Evolutionary conservation across 192 early-diverging fungal genomes (phyloP), one percentile per base, ranked within the genome.

Genomic region (Gonapodya sp.): DNA sequence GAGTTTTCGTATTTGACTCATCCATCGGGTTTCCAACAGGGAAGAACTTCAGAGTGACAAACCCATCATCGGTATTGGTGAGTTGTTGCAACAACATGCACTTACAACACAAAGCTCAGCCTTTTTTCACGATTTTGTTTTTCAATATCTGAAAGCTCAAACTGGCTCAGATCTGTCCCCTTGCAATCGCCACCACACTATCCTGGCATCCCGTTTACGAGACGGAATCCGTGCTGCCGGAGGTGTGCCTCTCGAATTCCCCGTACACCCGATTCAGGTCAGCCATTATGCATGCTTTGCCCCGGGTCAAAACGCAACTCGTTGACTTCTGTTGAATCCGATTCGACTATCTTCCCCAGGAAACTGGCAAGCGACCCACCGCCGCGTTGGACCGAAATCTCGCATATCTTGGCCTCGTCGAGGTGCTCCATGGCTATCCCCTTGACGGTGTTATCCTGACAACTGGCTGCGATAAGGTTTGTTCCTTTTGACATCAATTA

Each of bases 111-210:
- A 30, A 18, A 30, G 16, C 64, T 72, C 16, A 16, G 64, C 30
- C 64, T 16, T 30, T 30, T 18, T 72, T 16, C 64, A 30, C 16
- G 30, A 18, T 30, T 72, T 72, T 30, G 16, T 18, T 30, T 30
- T 72, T 72, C 16, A 18, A 16, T 30, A 30, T 30, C 16, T 72
- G 24, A 64, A 8, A 64, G 46, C 46, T 16, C 46, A 64, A 64
- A 64, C 46, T 24, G 46, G 46, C 8, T 64, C 46, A 24, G 46
- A 64, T 64, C 34, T 77, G 18, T 32, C 30, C 8, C 75, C 75
- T 34, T 77, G 75, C 75, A 77, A 77, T 31, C 18, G 75, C 18
- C 75, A 77, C 75, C 75, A 77, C 75, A 77, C 75, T 2, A 31
- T 77, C 31, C 75, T 77, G 18, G 75, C 75, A 32, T 31, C 2